These are phyloP conservation scores for Tetracladium setigerum DNA, from an alignment of 495 filamentous ascomycete genomes.

Conservation along the genomic window DNA sequence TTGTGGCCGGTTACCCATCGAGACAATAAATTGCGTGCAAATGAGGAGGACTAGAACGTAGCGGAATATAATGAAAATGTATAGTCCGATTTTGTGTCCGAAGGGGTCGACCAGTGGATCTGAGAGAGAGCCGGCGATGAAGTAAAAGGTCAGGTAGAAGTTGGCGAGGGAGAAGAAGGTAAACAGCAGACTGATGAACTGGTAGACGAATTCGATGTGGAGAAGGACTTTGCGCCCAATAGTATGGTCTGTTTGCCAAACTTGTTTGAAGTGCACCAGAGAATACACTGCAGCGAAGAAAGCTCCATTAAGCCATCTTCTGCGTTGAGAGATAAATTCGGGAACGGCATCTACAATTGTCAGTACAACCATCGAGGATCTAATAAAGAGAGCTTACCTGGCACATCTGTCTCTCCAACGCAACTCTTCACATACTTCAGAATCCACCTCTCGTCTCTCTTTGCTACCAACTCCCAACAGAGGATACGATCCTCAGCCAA, in stretches of 20 bases:
- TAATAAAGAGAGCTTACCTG: slow-evolving; percentile 52
- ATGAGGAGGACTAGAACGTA: slow-evolving; percentile 84
- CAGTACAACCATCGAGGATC: slow-evolving; percentile 5
- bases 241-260: slow-evolving; percentile 93
- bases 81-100: slow-evolving; percentile 70
- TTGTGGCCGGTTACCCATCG: slow-evolving; percentile 97
- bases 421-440: slow-evolving; percentile 95
- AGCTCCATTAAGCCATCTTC: slow-evolving; percentile 96
- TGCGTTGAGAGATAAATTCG: slow-evolving; percentile 92
- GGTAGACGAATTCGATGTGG: slow-evolving; percentile 94
- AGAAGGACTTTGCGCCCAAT: slow-evolving; percentile 80
- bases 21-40: slow-evolving; percentile 92
- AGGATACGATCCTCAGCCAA: slow-evolving; percentile 97
- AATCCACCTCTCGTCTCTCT: slow-evolving; percentile 91
- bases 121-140: slow-evolving; percentile 90
- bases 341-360: slow-evolving; percentile 57
- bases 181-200: slow-evolving; percentile 83
- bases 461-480: slow-evolving; percentile 98
- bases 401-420: slow-evolving; percentile 95
- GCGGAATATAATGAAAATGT: slow-evolving; percentile 79
- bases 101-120: slow-evolving; percentile 82
- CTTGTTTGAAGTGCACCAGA: slow-evolving; percentile 85
- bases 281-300: slow-evolving; percentile 99
- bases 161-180: slow-evolving; percentile 98
- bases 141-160: slow-evolving; percentile 98